Evolutionary conservation across 2,329 filamentous ascomycete species (phyloP), one percentile per base, ranked within the genome.

Genomic region (Aureobasidium lini): DNA sequence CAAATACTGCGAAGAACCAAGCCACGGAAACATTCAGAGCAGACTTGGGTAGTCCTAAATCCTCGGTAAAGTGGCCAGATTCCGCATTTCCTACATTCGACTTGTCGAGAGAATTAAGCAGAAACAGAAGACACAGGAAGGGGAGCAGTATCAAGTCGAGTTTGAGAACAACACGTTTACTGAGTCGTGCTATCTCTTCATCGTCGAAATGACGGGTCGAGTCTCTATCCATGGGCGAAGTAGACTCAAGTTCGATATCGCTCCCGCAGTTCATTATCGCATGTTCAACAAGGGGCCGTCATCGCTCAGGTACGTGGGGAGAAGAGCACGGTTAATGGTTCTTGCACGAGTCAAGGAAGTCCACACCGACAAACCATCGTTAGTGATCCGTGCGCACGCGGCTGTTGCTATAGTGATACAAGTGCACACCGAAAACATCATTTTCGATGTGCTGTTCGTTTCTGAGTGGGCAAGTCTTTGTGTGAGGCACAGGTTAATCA

Each of bases 1-100:
- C 81, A 64, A 84, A 84, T 60, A 81, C 80, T 63, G 77, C 75
- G 66, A 82, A 84, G 74, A 84, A 84, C 56, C 79, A 74, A 23
- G 80, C 79, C 9, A 84, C 77, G 2, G 81, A 79, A 4, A 76
- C 75, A 64, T 84, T 84, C 58, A 85, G 68, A 64, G 83, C 81
- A 39, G 72, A 71, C n/a, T 75, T 74, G 3, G 70, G 69, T 1
- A 82, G 72, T 0, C 81, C 81, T 29, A 81, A 77, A 63, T 84
- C 81, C 42, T 70, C 68, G 0, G 81, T 84, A 67, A 84, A 84
- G 62, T 86, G 80, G 28, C 83, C 83, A 6, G 78, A 80, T 61
- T 81, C 79, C 11, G 79, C 79, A 69, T 81, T 81, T 59, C 79
- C 79, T 61, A 82, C 77, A 63, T 81, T 82, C 15, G 75, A 74